These are phyloP conservation scores for Trypanosoma scelopori DNA, from an alignment of 208 protist genomes.

Conservation along the genomic window DNA sequence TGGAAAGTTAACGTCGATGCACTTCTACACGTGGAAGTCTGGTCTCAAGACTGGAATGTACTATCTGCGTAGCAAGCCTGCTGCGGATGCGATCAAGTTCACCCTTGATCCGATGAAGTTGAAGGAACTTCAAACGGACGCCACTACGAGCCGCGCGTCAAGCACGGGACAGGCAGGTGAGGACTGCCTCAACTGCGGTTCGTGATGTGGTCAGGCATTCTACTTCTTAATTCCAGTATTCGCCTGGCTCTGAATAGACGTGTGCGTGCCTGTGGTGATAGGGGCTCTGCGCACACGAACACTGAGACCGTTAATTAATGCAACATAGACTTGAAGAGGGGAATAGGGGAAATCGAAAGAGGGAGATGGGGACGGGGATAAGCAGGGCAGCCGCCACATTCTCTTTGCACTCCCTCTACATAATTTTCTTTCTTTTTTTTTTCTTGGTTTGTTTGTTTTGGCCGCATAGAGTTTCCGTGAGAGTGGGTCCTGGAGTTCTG, in stretches of 20 bases:
- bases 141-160: constrained; percentile 16
- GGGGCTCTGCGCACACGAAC: no score
- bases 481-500: no score
- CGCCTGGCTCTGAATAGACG: neutral
- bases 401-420: no score
- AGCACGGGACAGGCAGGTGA: constrained; percentile 34
- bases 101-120: constrained; percentile 95
- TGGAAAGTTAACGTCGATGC: constrained; percentile 98
- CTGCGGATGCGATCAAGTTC: constrained; percentile 99
- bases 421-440: no score
- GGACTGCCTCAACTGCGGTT: constrained; percentile 88
- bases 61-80: constrained; percentile 97
- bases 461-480: no score
- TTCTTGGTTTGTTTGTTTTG: no score
- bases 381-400: no score
- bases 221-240: neutral
- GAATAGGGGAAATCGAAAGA: constrained; percentile 4
- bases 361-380: neutral
- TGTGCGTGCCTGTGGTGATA: neutral
- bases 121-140: constrained; percentile 64
- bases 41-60: constrained; percentile 99
- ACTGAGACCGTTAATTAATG: no score
- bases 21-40: constrained; percentile 98
- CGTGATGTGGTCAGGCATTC: constrained; percentile 25
- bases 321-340: no score